Base-by-base conservation (phyloP, 2,329 filamentous ascomycete species). In the Claviceps sp. region DNA sequence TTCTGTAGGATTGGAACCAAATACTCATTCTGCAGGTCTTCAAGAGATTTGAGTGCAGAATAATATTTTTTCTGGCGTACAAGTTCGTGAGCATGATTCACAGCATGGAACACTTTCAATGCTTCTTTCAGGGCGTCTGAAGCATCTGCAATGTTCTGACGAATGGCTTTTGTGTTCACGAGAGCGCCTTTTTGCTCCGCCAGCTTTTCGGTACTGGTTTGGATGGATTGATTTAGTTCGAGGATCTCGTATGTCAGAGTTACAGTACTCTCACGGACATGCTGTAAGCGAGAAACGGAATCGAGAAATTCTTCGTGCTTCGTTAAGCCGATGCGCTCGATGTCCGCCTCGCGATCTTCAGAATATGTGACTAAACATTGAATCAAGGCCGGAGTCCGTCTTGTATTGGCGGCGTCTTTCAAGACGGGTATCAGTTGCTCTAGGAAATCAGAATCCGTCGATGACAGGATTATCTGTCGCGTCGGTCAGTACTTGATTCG, bases 291-390 rank as follows among this genome's bases (percentile, higher is more conserved):
- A 61, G 93, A 94, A 58, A 98, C 89, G 0, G 91, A 96, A 57
- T 80, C 82, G 37, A 97, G 84, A 63, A 98, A 98, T 62, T 96
- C 93, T 63, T 97, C 91, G 62, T 98, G 93, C 61, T 96, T 95
- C 11, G 87, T 91, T 61, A 95, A 83, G 60, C 93, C 95, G 60
- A 97, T 94, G 22, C 81, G 81, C 70, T 98, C 93, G 57, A 98
- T 97, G 60, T 97, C 90, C 14, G 79, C 70, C 66, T 98, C 93
- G 54, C 90, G 84, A 46, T 93, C 87, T 58, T 85, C 83, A 37
- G 90, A 87, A 66, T 95, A 94, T 58, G 83, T 82, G 13, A 56
- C 62, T 23, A 71, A 75, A 54, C 86, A 86, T 60, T 90, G 84
- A 47, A 89, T 80, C 42, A 98, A 77, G 53, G 83, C 80, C 40